Conservation (phyloP, 1,284 basidiomycete genomes). For the Leccinum fallax region DNA sequence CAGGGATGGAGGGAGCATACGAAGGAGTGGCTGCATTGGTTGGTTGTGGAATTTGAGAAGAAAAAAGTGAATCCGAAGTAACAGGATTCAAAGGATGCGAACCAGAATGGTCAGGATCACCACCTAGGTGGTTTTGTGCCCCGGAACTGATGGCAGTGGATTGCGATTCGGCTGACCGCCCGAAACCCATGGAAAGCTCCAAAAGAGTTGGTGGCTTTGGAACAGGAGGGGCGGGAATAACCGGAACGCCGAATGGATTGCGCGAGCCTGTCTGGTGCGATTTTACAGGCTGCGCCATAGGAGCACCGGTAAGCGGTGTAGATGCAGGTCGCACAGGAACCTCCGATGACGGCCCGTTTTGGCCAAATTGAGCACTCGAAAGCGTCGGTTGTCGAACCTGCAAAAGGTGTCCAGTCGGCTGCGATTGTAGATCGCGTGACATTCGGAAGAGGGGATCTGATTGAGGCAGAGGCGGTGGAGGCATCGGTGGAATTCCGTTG, state of each 20-base stretch:
- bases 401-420: conserved; percentile 8
- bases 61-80: conserved; percentile 53
- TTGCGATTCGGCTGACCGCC: conserved; percentile 34
- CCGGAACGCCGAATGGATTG: conserved; percentile 90
- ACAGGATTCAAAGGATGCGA: conserved; percentile 34
- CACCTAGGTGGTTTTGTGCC: conserved; percentile 1
- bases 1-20: conserved; percentile 31
- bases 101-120: conserved; percentile 13
- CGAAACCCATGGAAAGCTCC: conserved; percentile 68
- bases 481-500: conserved; percentile 42
- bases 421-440: conserved; percentile 9
- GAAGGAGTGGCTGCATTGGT: conserved; percentile 48
- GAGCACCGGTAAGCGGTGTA: conserved; percentile 57
- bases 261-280: conserved; percentile 92
- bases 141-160: conserved; percentile 9
- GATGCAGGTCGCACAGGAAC: conserved; percentile 64
- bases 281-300: conserved; percentile 62
- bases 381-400: conserved; percentile 10
- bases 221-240: conserved; percentile 65
- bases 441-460: conserved; percentile 15
- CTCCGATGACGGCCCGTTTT: conserved; percentile 24
- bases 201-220: conserved; percentile 81
- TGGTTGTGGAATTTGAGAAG: conserved; percentile 44
- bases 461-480: conserved; percentile 14
- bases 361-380: conserved; percentile 14